Conservation (phyloP, 345 rosid species). For the Linum tenue region DNA sequence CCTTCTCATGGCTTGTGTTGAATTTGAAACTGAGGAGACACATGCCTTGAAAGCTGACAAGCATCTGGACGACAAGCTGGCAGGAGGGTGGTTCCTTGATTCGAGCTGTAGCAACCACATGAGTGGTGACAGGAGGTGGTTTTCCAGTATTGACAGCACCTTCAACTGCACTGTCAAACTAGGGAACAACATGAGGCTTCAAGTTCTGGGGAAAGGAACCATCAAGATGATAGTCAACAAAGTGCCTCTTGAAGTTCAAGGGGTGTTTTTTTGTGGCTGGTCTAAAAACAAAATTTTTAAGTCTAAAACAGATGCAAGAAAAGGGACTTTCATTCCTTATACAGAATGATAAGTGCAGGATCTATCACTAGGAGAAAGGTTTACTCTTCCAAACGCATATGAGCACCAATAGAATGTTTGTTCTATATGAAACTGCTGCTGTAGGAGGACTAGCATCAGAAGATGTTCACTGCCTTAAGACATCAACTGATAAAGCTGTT, state of each 20-base stretch:
- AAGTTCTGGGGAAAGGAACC: not conserved
- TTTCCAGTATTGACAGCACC: not conserved
- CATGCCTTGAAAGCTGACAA: no score
- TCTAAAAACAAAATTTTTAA: constrained; percentile 1
- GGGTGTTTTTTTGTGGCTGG: not conserved
- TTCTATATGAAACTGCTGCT: not conserved
- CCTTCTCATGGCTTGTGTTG: not conserved
- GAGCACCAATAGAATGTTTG: not conserved
- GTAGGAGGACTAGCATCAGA: not conserved
- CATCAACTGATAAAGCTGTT: not conserved
- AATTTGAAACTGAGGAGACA: no score
- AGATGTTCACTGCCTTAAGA: not conserved
- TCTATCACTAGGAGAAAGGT: not conserved
- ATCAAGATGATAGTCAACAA: not conserved
- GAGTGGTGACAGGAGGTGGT: not conserved
- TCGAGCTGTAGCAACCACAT: not conserved
- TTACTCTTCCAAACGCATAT: not conserved
- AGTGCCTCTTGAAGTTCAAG: not conserved
- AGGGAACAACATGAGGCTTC: not conserved
- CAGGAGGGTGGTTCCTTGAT: not conserved
- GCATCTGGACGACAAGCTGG: no score
- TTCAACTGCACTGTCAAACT: not conserved
- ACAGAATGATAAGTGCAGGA: not conserved
- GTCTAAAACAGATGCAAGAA: constrained; percentile 2
- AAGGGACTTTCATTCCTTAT: not conserved